Evolutionary conservation across 768 basidiomycete genomes (phyloP), one percentile per base, ranked within the genome.

Genomic region (Amanita pseudoporphyria): DNA sequence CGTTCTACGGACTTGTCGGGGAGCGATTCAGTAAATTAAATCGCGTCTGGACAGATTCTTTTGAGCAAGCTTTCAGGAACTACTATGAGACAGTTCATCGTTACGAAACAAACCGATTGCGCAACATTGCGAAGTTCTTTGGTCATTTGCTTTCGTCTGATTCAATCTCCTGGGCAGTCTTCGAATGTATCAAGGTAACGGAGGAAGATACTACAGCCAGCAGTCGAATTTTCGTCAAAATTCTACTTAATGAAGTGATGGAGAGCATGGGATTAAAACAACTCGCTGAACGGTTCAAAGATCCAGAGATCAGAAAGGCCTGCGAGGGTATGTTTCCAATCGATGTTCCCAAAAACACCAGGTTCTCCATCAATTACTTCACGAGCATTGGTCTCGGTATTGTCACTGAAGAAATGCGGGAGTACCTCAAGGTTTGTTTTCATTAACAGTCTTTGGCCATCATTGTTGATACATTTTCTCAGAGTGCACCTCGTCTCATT

Each of bases 51-150:
- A 87, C 85, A 52, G 90, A 93, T 38, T 77, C 74, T 55, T 87
- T 89, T 63, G 93, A 99, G 64, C 67, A 79, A 50, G 88, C 92
- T 1, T 98, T 98, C 67, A 66, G 61, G 38, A 87, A 78, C 61
- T 98, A 98, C 67, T 99, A 93, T 71, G 82, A 79, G 18, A 98
- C 96, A 4, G 91, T 98, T 59, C 96, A 99, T 71, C 86, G 96
- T 54, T 98, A 97, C 67, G 96, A 99, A 67, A 96, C 96, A 16
- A 99, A 98, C 67, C 88, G 94, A 9, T 73, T 99, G 18, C 90
- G 96, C 46, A 99, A 98, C 63, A 96, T 99, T 54, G 88, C 90
- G 9, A 82, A 93, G 37, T 92, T 99, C 72, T 97, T 99, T 57
- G 96, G 96, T 1, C 93, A 96, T 62, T 72, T 98, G 21, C 54